Percentiles rank a stretch among this genome's conserved stretches.
These are phyloP conservation scores for Suhomyces terraborum DNA, from an alignment of 1,139 yeast species.

Conservation along the genomic window DNA sequence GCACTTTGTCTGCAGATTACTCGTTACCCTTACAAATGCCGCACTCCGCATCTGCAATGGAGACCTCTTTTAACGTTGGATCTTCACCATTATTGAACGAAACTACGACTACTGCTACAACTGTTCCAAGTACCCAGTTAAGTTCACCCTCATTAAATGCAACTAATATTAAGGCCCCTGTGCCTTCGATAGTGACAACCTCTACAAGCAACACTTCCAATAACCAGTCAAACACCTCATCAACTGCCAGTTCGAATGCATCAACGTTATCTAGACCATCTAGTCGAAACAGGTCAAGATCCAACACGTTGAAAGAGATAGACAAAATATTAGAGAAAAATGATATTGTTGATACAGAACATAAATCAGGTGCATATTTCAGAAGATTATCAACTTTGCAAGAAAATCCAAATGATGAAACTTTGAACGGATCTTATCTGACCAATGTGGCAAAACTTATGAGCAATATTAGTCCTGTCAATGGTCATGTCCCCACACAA, in stretches of 20 bases:
- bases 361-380: conserved; percentile 66
- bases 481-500: neutral
- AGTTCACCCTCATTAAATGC: conserved; percentile 17
- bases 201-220: neutral
- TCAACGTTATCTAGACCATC: conserved; percentile 12
- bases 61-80: conserved; percentile 27
- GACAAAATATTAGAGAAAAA: conserved; percentile 43
- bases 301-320: conserved; percentile 44
- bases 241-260: conserved; percentile 10
- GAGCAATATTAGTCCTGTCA: neutral
- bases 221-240: conserved; percentile 3
- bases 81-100: conserved; percentile 18
- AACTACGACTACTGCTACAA: conserved; percentile 23
- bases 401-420: conserved; percentile 51
- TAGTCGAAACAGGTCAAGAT: conserved; percentile 30
- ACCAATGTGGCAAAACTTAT: neutral
- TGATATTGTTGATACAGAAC: conserved; percentile 46
- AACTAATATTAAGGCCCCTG: conserved; percentile 2
- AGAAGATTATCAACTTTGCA: conserved; percentile 69
- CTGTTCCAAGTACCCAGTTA: conserved; percentile 19
- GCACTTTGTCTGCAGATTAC: conserved; percentile 9
- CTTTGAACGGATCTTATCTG: conserved; percentile 5
- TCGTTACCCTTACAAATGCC: conserved; percentile 15
- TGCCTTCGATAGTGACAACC: conserved; percentile 8
- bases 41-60: conserved; percentile 30